Base-by-base conservation (phyloP, 2,329 filamentous ascomycete species). In the Talaromyces amestolkiae region DNA sequence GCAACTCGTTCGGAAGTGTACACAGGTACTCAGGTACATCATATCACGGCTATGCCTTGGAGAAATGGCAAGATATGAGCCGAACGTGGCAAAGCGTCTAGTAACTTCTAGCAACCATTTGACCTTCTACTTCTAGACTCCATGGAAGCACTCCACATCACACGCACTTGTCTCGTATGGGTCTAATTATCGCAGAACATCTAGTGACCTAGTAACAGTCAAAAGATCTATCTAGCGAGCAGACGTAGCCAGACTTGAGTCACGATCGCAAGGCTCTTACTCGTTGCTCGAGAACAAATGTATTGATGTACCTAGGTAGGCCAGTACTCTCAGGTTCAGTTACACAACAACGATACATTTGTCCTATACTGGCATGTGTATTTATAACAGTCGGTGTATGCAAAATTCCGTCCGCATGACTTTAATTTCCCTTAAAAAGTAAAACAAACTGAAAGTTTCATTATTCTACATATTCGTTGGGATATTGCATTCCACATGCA, bases 321-420 rank as follows among this genome's bases (percentile, higher is more conserved):
- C 33, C 49, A 61, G 35, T 62, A 37, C 51, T 54, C 59, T 53
- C 45, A 41, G 39, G 2, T 22, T 31, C 15, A 11, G 60, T 62
- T 54, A 49, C 35, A 54, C 45, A 53, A 43, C 41, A 62, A 54
- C 35, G 60, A 62, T 51, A 54, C 60, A n/a, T 43, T 37, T 33
- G 58, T 37, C 58, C 45, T 54, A 62, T 35, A 43, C 11, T 15
- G 22, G 24, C 24, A 51, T 61, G 47, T 62, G 37, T 35, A 37
- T 61, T 24, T 27, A 31, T 10, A 62, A 43, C 45, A 62, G 60
- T 62, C 60, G 24, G 47, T 43, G 60, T 54, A 54, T 62, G 60
- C 60, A 62, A 13, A 15, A 54, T 41, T 43, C 45, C 47, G 33
- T 22, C 22, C 8, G 35, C 60, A 43, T 54, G 60, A 17, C 27